Base-by-base conservation (phyloP, 768 basidiomycete genomes). In the Lentinula sp. region DNA sequence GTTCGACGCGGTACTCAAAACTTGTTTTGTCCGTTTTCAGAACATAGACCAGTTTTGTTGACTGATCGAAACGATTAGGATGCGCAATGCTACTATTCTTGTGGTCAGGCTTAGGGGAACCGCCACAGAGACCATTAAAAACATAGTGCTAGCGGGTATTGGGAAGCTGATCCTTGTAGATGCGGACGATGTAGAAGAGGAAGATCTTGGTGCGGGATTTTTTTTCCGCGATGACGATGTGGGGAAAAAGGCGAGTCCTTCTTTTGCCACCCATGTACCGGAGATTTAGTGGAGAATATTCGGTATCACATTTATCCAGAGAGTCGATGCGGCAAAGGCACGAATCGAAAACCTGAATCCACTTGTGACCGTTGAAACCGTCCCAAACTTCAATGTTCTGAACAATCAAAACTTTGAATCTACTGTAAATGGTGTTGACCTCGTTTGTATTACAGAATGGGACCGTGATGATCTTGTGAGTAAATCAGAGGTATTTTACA, bases 101-200 rank as follows among this genome's bases (percentile, higher is more conserved):
- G 81, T 98, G 39, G 76, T 95, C 18, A 84, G 83, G 41, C 79
- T 97, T 45, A 82, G 83, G 48, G 93, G 94, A 3, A 82, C 90
- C 42, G 94, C 97, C 43, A 93, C 94, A 6, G 97, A 99, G 72
- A 85, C 88, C 15, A 90, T 98, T 73, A 99, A 98, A 76, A 99
- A 99, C 70, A 90, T 99, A 70, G 96, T 98, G 16, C 83, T 99
- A 51, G 92, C 97, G 9, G 97, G 97, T 43, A 92, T 99, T 60
- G 97, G 97, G 28, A 88, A 85, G 70, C 76, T 99, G 63, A 78
- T 97, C 62, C 81, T 98, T 43, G 81, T 92, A 66, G 97, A 99
- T 74, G 78, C 79, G 20, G 86, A 84, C 64, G 76, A 81, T 12
- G 91, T 99, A 37, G 69, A 77, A 18, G 86, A 88, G 70, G 88